A percentile compares a stretch with the other conserved stretches of the same genome.
Evolutionary conservation across 257 asterid genomes (phyloP).

Genomic region (Primulina eburnea): DNA sequence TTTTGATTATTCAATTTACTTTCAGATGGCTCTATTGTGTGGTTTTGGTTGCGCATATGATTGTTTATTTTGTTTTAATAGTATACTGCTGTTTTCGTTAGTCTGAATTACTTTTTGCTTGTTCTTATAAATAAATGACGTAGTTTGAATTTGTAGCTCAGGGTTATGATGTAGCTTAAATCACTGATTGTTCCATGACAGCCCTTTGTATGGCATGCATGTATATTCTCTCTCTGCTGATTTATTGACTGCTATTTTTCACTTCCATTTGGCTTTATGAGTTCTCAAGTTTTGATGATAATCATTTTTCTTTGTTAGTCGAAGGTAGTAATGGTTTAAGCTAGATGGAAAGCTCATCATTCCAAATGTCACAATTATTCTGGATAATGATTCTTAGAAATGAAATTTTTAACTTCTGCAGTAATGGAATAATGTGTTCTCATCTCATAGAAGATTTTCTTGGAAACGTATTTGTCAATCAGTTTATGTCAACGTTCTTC

Average conservation of each 20-base stretch:
- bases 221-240: not conserved
- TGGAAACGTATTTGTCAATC: not conserved
- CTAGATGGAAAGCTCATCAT: not conserved
- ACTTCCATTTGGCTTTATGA: not conserved
- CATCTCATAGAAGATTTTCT: not conserved
- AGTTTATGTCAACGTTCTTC: not conserved
- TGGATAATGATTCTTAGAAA: not conserved
- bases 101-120: not conserved
- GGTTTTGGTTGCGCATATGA: not conserved
- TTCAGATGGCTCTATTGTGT: not conserved
- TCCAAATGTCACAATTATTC: not conserved
- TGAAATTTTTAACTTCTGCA: not conserved
- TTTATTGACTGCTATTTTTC: slow-evolving; percentile 6
- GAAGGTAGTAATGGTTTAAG: slow-evolving; percentile 1
- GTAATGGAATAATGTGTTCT: not conserved
- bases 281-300: not conserved
- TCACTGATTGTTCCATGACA: not conserved
- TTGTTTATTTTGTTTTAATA: not conserved
- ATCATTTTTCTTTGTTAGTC: not conserved
- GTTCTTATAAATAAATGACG: not conserved
- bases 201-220: not conserved
- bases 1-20: not conserved
- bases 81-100: not conserved
- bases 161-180: slow-evolving; percentile 8
- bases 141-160: slow-evolving; percentile 7